Base-by-base conservation (phyloP, 2,329 filamentous ascomycete genomes). In the Fusarium sp. region DNA sequence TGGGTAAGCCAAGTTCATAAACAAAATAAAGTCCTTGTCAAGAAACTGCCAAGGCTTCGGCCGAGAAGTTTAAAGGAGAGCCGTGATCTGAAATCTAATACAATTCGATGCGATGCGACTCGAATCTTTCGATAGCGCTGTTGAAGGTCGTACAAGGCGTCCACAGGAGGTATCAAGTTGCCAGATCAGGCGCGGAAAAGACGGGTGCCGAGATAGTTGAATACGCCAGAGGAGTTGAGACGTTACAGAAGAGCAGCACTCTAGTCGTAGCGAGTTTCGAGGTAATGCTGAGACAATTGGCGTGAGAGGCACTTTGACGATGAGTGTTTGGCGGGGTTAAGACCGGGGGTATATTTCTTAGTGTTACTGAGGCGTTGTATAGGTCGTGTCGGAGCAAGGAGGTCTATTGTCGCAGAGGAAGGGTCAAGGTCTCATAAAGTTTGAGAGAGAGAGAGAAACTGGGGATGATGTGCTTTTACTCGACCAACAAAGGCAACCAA, bases 221-320 rank as follows among this genome's bases (percentile, higher is more conserved):
- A 53, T 52, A 57, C 51, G 54, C 53, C 58, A 61, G 54, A 39
- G 40, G 57, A 58, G 65, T 70, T 71, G 67, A 71, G 58, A 71
- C 69, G 69, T 70, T 56, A 64, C 60, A 69, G 60, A 59, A 40
- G 39, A 22, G 50, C 39, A 42, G 26, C 12, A 26, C 49, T 38
- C 34, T 39, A 41, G 50, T 44, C 38, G 54, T 49, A 56, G 57
- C 42, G 39, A 58, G 61, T 58, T 63, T 58, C 53, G 51, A 29
- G 58, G 46, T 40, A 24, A 41, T 46, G 49, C 45, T 71, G 70
- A 72, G 70, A 72, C 70, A 54, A 13, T 58, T 58, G 59, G 51
- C 43, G 70, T 72, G 62, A 59, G 70, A 67, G 49, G 29, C 41
- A 36, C 47, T 52, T 53, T 32, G 44, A 49, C 36, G 55, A 49